Evolutionary conservation across 2,329 filamentous ascomycete genomes (phyloP), one percentile per base, ranked within the genome.

Genomic region (Fusarium sulawesiense): DNA sequence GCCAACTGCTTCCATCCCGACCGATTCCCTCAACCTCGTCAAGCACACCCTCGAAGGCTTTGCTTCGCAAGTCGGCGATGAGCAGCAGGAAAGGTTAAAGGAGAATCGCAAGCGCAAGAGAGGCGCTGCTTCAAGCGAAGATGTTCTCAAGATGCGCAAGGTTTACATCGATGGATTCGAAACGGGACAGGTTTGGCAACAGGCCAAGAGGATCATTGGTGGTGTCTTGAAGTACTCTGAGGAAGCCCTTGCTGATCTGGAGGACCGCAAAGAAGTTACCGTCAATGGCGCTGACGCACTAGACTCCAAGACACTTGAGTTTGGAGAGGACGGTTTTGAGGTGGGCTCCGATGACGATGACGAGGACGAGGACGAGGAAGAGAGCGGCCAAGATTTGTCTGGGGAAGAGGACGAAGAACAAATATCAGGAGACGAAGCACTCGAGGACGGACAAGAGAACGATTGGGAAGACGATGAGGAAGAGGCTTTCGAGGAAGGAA

Each of bases 161-260:
- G 84, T 99, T 18, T 92, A 98, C 78, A 84, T 93, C 9, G 89
- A 97, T 60, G 96, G 95, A 0, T 97, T 98, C 73, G 92, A 92
- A 74, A 91, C 92, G 13, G 89, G 91, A 21, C 95, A 98, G 80
- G 90, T 99, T 45, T 99, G 95, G 92, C 93, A 98, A 80, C 96
- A 99, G 82, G 92, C 93, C 11, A 91, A 90, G 76, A 89, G 92
- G 74, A 93, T 98, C 21, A 90, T 98, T 60, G 86, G 80, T 14
- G 84, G 85, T 48, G 81, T 87, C 13, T 73, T 89, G 47, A 79
- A 82, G 44, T 84, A 87, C 68, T 85, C 86, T 0, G 80, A 83
- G 49, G 78, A 80, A 8, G 76, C 81, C 6, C 76, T 89, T 18
- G 78, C 82, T 51, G 85, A 86, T 68, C 76, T 89, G 32, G 82